Percentiles rank a stretch among this genome's conserved stretches.
phyloP scores from a whole-genome alignment of 2,329 filamentous ascomycete genomes.

The Penicillium vulpinum region DNA sequence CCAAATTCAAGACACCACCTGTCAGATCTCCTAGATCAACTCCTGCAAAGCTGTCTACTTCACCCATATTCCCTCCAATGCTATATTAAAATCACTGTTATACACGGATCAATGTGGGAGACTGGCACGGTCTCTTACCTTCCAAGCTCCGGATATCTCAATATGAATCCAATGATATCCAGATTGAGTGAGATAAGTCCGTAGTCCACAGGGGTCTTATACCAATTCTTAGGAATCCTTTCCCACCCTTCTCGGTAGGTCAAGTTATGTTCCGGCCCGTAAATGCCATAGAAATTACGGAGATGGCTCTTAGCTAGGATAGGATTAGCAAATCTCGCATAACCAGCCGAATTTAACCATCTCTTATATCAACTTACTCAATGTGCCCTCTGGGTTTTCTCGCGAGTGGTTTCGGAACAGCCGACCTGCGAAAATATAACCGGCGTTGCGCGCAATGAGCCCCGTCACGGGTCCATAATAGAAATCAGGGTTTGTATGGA shows the following conservation, averaged over 20 bases:
- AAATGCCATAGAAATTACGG: conserved; percentile 51
- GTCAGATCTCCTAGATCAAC: conserved; percentile 47
- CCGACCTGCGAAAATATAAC: conserved; percentile 48
- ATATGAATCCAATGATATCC: conserved; percentile 42
- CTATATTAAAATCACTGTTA: conserved; percentile 18
- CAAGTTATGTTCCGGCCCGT: conserved; percentile 43
- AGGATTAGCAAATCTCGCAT: conserved; percentile 1
- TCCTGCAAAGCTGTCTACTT: conserved; percentile 53
- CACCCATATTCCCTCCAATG: conserved; percentile 56
- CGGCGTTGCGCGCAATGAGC: conserved; percentile 52
- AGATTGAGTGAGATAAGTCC: conserved; percentile 46
- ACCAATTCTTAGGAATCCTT: conserved; percentile 57
- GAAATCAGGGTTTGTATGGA: conserved; percentile 55
- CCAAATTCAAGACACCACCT: conserved; percentile 41
- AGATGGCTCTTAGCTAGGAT: conserved; percentile 43
- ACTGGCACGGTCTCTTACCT: conserved; percentile 19
- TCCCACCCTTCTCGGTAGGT: conserved; percentile 52
- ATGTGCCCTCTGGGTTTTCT: conserved; percentile 42
- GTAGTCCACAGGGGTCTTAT: conserved; percentile 48
- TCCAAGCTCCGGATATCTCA: conserved; percentile 46
- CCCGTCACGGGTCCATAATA: conserved; percentile 57
- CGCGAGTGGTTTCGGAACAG: conserved; percentile 48
- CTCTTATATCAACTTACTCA: conserved; percentile 31
- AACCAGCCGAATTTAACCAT: not conserved
- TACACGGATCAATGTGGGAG: not conserved